These are phyloP conservation scores for Blastobotrys robertii DNA, from an alignment of 805 yeast species.

Conservation along the genomic window DNA sequence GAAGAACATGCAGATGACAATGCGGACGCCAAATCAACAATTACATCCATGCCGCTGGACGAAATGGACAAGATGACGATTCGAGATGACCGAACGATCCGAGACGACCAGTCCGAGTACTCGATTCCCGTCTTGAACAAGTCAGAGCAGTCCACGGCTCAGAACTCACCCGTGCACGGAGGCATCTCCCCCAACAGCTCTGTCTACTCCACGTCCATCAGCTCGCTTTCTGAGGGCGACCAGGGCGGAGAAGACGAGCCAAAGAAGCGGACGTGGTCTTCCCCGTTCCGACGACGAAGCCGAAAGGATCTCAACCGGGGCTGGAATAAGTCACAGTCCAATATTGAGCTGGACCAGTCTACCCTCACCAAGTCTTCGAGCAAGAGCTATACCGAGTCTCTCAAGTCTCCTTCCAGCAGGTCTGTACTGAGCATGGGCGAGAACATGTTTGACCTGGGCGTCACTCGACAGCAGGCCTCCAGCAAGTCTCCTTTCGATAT, in stretches of 20 bases:
- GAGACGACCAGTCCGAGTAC: slow-evolving; percentile 6
- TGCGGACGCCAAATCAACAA: not conserved
- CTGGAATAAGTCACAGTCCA: slow-evolving; percentile 14
- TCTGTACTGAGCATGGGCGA: slow-evolving; percentile 22
- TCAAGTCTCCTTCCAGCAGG: slow-evolving; percentile 1
- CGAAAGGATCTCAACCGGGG: slow-evolving; percentile 24
- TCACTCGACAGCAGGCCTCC: slow-evolving; percentile 1
- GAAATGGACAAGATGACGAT: too few relatives aligned
- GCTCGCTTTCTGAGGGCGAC: slow-evolving; percentile 10
- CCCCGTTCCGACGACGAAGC: slow-evolving; percentile 33
- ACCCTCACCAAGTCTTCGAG: slow-evolving; percentile 8
- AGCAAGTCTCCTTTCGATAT: slow-evolving; percentile 6
- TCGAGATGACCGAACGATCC: too few relatives aligned
- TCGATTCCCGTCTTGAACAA: slow-evolving; percentile 11
- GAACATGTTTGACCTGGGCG: slow-evolving; percentile 24
- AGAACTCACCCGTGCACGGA: slow-evolving; percentile 16
- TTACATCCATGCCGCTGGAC: too few relatives aligned
- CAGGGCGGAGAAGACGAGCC: slow-evolving; percentile 5
- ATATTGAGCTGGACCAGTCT: slow-evolving; percentile 8
- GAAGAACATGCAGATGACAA: not conserved
- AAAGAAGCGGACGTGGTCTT: slow-evolving; percentile 33
- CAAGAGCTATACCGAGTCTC: slow-evolving; percentile 1
- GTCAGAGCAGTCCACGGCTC: slow-evolving; percentile 12
- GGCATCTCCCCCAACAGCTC: slow-evolving; percentile 17
- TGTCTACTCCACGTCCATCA: slow-evolving; percentile 18